A percentile compares a stretch with the other conserved stretches of the same genome.
Conservation (phyloP, 768 basidiomycete genomes). For the Mrakia hoshinonis region DNA sequence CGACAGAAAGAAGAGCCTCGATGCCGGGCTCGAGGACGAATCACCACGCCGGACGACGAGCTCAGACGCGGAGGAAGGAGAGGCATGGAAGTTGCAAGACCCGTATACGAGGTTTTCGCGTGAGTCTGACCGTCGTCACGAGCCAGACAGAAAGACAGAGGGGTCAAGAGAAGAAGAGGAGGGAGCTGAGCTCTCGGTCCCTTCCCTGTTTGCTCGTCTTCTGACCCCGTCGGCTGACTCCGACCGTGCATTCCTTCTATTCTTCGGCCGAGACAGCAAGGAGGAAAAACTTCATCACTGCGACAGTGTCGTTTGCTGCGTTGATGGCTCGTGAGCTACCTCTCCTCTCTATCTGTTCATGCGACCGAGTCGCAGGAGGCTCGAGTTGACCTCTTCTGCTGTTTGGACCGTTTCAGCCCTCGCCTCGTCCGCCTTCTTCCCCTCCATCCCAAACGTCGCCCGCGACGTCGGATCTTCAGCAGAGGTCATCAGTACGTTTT, state of each 20-base stretch:
- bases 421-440: slow-evolving; percentile 14
- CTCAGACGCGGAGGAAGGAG: not conserved
- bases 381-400: not conserved
- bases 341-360: slow-evolving; percentile 12
- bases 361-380: slow-evolving; percentile 5
- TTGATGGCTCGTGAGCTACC: slow-evolving; percentile 53
- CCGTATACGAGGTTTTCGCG: not conserved
- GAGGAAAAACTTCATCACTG: slow-evolving; percentile 51
- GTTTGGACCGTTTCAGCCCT: not conserved
- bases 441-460: slow-evolving; percentile 45
- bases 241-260: not conserved
- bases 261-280: not conserved
- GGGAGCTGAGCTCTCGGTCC: not conserved
- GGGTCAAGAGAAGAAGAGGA: not conserved
- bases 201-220: too few relatives aligned
- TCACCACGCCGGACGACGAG: not conserved
- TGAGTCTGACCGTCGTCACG: not conserved
- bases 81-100: not conserved
- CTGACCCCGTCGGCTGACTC: not conserved
- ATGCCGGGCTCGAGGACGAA: not conserved
- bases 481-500: slow-evolving; percentile 45
- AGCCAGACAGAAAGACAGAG: not conserved
- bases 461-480: slow-evolving; percentile 54
- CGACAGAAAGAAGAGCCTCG: not conserved
- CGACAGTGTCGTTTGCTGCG: slow-evolving; percentile 55